Conservation (phyloP, 108 stramenopile genomes). For the Cyclostephanos tholiformis region DNA sequence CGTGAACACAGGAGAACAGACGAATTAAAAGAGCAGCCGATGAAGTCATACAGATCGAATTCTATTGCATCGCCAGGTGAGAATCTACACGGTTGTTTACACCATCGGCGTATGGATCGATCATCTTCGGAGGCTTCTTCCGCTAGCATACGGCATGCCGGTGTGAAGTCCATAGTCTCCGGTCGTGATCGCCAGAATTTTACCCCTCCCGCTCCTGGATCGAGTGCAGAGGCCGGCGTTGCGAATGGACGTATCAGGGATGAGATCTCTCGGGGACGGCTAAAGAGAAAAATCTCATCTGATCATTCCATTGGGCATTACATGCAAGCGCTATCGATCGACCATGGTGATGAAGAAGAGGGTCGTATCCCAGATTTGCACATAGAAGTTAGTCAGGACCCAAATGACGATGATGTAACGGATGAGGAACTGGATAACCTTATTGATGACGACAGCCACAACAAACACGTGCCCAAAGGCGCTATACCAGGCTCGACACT, state of each 20-base stretch:
- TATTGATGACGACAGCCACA: slow-evolving; percentile 51
- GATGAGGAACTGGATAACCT: slow-evolving; percentile 23
- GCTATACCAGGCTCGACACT: background rate
- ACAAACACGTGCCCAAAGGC: slow-evolving; percentile 31
- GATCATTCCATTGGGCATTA: slow-evolving; percentile 19
- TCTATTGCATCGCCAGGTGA: slow-evolving; percentile 2
- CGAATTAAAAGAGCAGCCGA: background rate
- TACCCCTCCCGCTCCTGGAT: background rate
- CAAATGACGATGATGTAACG: slow-evolving; percentile 15
- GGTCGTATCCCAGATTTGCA: slow-evolving; percentile 1
- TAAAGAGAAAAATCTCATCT: background rate
- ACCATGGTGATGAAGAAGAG: slow-evolving; percentile 29
- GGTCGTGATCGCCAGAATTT: background rate
- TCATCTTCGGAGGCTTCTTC: background rate
- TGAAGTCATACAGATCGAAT: background rate
- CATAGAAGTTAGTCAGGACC: slow-evolving; percentile 2
- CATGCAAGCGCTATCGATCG: slow-evolving; percentile 20
- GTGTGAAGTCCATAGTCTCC: slow-evolving; percentile 10
- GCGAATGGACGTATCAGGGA: background rate
- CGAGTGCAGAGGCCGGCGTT: background rate
- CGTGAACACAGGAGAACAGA: background rate
- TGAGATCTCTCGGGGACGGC: background rate
- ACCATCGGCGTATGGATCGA: slow-evolving; percentile 9
- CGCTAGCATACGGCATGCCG: slow-evolving; percentile 1
- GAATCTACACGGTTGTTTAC: slow-evolving; percentile 6